Evolutionary conservation across 306 rosid genomes (phyloP).

Genomic region (Cucumis hystrix): DNA sequence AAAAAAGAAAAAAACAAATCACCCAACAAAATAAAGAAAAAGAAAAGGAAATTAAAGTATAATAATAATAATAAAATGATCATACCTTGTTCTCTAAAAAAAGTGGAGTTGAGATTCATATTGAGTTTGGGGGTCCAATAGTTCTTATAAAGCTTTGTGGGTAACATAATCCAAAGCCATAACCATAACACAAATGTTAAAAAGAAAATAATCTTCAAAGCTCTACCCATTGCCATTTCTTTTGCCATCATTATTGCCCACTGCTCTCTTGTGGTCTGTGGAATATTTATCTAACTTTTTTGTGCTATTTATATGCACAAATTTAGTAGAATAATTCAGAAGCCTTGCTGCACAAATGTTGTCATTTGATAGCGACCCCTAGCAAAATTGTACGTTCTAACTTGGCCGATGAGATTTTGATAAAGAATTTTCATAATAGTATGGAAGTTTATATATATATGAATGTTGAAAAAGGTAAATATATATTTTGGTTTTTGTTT

Average conservation of each 20-base stretch:
- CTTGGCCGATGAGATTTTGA: background rate
- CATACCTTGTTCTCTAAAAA: conserved; percentile 8
- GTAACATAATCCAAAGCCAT: conserved; percentile 7
- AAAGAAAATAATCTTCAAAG: background rate
- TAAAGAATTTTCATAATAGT: background rate
- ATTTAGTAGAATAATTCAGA: background rate
- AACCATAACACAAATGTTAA: background rate
- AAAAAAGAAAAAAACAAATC: background rate
- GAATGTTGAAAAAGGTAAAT: background rate
- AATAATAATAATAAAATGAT: background rate
- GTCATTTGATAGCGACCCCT: background rate
- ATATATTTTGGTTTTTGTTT: background rate
- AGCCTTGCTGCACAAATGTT: background rate
- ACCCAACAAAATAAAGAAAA: background rate
- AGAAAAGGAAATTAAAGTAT: background rate
- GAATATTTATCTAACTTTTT: background rate
- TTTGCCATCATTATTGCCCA: background rate
- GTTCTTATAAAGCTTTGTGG: conserved; percentile 4
- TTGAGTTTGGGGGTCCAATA: conserved; percentile 1
- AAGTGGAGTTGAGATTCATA: conserved; percentile 1
- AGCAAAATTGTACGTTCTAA: background rate
- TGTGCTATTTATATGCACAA: background rate
- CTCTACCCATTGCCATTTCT: background rate
- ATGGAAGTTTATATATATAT: too few relatives aligned
- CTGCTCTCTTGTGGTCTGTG: background rate